Evolutionary conservation across 2,329 filamentous ascomycete genomes (phyloP).

Genomic region (Nothophaeocryptopus gaeumannii): DNA sequence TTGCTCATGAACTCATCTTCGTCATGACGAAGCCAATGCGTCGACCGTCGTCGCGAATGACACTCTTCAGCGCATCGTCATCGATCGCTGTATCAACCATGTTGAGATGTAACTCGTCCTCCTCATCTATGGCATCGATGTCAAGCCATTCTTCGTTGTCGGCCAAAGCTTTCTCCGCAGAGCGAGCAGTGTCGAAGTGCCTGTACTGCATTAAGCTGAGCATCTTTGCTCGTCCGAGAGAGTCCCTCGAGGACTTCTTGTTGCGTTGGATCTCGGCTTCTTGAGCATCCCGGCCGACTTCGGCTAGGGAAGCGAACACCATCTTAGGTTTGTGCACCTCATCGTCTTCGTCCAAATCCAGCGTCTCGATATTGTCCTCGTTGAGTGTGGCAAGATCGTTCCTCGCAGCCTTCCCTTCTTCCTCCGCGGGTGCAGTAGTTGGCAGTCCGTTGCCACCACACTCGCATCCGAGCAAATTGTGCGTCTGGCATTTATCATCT

Average conservation of each 20-base stretch:
- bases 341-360: slow-evolving; percentile 28
- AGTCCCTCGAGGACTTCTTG: slow-evolving; percentile 33
- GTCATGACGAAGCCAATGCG: slow-evolving; percentile 52
- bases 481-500: slow-evolving; percentile 61
- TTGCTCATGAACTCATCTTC: slow-evolving; percentile 35
- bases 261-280: slow-evolving; percentile 31
- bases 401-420: slow-evolving; percentile 15
- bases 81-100: slow-evolving; percentile 41
- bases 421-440: slow-evolving; percentile 24
- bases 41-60: slow-evolving; percentile 47
- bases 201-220: slow-evolving; percentile 54
- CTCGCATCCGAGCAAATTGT: slow-evolving; percentile 62
- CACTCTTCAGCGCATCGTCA: slow-evolving; percentile 50
- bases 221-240: slow-evolving; percentile 42
- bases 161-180: slow-evolving; percentile 34
- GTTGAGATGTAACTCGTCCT: slow-evolving; percentile 30
- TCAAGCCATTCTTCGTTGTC: slow-evolving; percentile 25
- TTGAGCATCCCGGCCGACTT: slow-evolving; percentile 39
- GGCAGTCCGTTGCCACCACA: slow-evolving; percentile 56
- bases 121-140: slow-evolving; percentile 23
- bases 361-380: slow-evolving; percentile 18
- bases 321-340: slow-evolving; percentile 8
- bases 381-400: slow-evolving; percentile 28
- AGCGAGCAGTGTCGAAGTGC: slow-evolving; percentile 48
- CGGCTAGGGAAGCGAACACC: slow-evolving; percentile 16